Evolutionary conservation across 176 grass and related monocot species (phyloP).

Genomic region (Aegilops longissima): DNA sequence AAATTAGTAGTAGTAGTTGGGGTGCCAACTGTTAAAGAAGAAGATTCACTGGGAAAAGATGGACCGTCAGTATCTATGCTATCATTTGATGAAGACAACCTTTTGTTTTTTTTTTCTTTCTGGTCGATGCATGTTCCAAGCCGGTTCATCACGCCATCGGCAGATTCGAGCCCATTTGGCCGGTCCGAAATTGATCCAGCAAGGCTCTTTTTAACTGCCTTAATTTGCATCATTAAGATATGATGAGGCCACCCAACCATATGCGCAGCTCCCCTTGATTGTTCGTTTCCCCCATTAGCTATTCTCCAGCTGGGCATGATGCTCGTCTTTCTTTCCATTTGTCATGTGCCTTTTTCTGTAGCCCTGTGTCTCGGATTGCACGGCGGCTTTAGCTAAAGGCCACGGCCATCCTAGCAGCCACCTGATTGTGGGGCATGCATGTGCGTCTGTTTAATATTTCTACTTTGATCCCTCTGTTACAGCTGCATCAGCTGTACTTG

Average conservation of each 20-base stretch:
- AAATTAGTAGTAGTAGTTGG: too few species aligned
- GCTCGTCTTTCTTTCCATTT: background rate
- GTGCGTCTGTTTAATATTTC: too few species aligned
- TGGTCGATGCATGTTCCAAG: background rate
- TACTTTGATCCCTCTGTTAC: background rate
- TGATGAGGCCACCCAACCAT: background rate
- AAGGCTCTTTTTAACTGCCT: background rate
- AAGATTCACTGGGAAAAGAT: too few species aligned
- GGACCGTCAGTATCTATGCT: too few species aligned
- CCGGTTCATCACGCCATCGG: background rate
- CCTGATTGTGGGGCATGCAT: background rate
- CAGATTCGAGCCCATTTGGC: background rate
- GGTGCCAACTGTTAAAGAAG: too few species aligned
- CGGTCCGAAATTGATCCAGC: background rate
- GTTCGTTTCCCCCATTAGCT: background rate
- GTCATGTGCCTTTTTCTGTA: background rate
- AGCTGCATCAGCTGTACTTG: background rate
- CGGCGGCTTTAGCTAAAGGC: conserved; percentile 11
- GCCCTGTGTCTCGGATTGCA: background rate
- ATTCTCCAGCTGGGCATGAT: background rate
- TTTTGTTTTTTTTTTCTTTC: too few species aligned
- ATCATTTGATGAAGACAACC: too few species aligned
- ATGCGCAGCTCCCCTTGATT: background rate
- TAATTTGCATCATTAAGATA: background rate
- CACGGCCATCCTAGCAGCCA: conserved; percentile 9